Base-by-base conservation (phyloP, 2,329 filamentous ascomycete genomes). In the Aciculosporium take region DNA sequence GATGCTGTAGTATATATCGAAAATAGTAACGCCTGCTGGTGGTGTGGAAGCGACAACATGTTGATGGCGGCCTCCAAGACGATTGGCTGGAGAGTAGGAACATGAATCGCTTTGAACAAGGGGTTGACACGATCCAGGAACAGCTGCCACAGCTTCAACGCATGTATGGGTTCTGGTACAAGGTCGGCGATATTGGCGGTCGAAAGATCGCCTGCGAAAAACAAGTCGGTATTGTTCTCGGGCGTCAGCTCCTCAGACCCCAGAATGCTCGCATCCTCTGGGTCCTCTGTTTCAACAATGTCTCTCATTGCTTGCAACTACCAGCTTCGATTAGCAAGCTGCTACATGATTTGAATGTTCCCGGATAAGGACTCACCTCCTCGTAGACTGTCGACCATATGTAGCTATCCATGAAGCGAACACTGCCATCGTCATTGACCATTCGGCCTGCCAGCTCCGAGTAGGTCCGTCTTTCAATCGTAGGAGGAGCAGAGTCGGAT, bases 41-140 rank as follows among this genome's bases (percentile, higher is more conserved):
- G 73, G 31, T 71, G 66, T 0, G 70, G 69, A 2, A 84, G 58
- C 32, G 65, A 67, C 10, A 63, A 60, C 17, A 79, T 62, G 45
- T 74, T 69, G 13, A 67, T 67, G 1, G 70, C 72, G 2, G 79
- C 78, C 44, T 82, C 72, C 29, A 81, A 68, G 7, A 87, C 64
- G 35, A 72, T 69, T 2, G 72, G 69, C 51, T 86, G 78, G 4
- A 85, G 58, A 0, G 77, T 77, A 0, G 83, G 82, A 1, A 80
- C 71, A 53, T 89, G 84, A 20, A 85, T 76, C 35, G 75, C 62
- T 54, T 87, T 88, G 49, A 76, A 74, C 35, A 86, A 56, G 0
- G 83, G 82, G 51, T 88, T 82, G 42, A 88, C 76, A 46, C 84
- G 78, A 37, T 84, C 76, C 5, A 86, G 62, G 48, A 80, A 87